These are phyloP conservation scores for Alternaria alternata DNA, from an alignment of 2,329 filamentous ascomycete genomes.

Conservation along the genomic window DNA sequence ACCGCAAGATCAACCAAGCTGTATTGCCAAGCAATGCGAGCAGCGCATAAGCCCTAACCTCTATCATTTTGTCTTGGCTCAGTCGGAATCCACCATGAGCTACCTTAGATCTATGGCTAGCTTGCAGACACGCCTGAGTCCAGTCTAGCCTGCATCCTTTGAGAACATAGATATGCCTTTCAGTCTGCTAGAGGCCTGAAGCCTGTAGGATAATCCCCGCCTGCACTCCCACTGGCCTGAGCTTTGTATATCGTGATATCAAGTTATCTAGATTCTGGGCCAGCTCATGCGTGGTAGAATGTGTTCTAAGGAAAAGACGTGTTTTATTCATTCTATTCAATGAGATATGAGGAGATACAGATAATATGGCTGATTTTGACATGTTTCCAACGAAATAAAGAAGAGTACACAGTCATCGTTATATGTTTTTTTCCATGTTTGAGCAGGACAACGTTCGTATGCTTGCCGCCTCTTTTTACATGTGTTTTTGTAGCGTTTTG, in stretches of 20 bases:
- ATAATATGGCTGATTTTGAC: background rate
- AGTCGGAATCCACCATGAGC: background rate
- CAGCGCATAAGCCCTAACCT: background rate
- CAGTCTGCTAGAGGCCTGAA: fast-evolving
- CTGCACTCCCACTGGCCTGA: background rate
- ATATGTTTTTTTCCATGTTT: background rate
- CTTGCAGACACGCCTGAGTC: background rate
- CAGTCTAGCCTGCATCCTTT: too few species aligned
- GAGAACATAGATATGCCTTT: too few species aligned
- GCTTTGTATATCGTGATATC: background rate
- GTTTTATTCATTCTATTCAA: background rate
- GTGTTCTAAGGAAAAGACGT: background rate
- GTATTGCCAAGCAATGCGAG: background rate
- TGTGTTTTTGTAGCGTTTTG: background rate
- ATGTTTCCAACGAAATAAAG: background rate
- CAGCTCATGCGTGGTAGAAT: background rate
- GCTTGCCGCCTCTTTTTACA: background rate
- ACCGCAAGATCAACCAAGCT: background rate
- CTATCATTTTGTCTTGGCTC: background rate
- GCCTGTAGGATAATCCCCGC: fast-evolving
- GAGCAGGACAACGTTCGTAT: background rate
- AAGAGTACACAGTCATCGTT: background rate
- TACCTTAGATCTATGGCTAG: background rate
- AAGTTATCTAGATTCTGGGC: background rate
- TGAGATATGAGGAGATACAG: background rate